Conservation (phyloP, 140 eudicot species). For the Eryngium alpinum region DNA sequence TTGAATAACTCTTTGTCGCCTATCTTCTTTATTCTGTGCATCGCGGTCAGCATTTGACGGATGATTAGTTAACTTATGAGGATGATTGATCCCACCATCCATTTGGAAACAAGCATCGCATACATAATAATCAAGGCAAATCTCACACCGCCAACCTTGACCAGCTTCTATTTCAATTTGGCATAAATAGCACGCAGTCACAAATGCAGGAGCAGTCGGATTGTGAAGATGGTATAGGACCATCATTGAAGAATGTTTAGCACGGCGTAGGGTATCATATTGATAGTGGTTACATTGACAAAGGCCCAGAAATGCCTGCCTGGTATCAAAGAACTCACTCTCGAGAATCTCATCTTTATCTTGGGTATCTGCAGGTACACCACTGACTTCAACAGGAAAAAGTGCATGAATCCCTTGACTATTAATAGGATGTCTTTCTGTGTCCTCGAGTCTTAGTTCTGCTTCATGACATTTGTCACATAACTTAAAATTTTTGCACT, state of each 20-base stretch:
- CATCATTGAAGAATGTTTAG: slow-evolving; percentile 7
- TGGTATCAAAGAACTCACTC: background rate
- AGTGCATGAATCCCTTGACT: background rate
- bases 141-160: background rate
- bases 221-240: slow-evolving; percentile 5
- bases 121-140: background rate
- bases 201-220: background rate
- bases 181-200: background rate
- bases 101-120: background rate
- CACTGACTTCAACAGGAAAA: slow-evolving; percentile 4
- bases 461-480: background rate
- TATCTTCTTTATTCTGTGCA: background rate
- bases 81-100: background rate
- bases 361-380: background rate
- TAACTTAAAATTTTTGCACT: background rate
- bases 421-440: background rate
- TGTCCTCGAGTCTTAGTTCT: background rate
- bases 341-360: slow-evolving; percentile 1
- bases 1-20: background rate
- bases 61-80: background rate
- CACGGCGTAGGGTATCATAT: background rate
- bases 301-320: background rate
- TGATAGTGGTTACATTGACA: slow-evolving; percentile 6
- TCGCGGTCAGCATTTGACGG: background rate
- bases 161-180: background rate